These are phyloP conservation scores for Fusarium succisae DNA, from an alignment of 2,329 filamentous ascomycete genomes.

Conservation along the genomic window DNA sequence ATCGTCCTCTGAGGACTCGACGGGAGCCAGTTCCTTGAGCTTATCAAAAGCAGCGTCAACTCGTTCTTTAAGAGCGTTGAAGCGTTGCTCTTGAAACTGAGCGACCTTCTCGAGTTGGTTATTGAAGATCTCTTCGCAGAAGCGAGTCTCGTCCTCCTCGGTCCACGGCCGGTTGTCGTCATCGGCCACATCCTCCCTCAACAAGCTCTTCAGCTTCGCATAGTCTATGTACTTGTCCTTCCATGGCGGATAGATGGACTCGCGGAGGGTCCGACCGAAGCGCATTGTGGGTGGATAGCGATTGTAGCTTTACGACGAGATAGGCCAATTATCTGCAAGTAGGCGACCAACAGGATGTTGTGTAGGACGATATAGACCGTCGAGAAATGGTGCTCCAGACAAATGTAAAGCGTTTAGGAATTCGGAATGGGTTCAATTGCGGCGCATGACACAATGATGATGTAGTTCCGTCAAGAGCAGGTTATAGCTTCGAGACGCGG, in stretches of 20 bases:
- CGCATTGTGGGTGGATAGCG: constrained; percentile 69
- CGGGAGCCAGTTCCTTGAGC: constrained; percentile 79
- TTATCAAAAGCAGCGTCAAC: constrained; percentile 70
- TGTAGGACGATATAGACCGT: neutral
- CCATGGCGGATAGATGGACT: constrained; percentile 86
- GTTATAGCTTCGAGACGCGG: constrained; percentile 9
- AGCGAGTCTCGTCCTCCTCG: constrained; percentile 90
- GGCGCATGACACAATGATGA: constrained; percentile 32
- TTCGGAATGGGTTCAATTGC: constrained; percentile 3
- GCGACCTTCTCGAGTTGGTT: constrained; percentile 95
- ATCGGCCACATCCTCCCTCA: constrained; percentile 78
- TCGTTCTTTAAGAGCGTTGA: constrained; percentile 64
- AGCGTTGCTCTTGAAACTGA: constrained; percentile 84
- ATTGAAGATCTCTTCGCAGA: constrained; percentile 95
- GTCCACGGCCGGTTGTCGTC: constrained; percentile 78
- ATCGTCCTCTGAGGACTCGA: constrained; percentile 57
- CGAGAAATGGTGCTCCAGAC: neutral
- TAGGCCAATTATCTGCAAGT: constrained; percentile 12
- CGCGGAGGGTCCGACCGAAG: constrained; percentile 88
- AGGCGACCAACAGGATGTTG: neutral
- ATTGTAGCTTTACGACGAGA: neutral
- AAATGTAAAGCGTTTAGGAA: neutral
- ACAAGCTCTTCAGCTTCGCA: constrained; percentile 85
- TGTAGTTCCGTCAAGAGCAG: constrained; percentile 7
- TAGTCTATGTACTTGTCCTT: constrained; percentile 96